Base-by-base conservation (phyloP, 352 stramenopile species). In the Pythium chondricola region DNA sequence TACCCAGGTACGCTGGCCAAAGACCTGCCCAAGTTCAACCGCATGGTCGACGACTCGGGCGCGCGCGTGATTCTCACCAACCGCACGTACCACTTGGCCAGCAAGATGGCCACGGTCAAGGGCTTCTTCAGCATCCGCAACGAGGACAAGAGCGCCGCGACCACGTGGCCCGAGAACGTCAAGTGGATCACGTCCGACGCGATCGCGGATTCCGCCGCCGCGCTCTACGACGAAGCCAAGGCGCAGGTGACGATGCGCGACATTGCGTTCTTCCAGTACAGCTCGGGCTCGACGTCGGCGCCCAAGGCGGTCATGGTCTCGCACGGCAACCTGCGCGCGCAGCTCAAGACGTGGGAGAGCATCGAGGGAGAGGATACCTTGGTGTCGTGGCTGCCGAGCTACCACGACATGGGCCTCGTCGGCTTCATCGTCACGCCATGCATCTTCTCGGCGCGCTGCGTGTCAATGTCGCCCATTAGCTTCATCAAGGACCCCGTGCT, bases 281-380 rank as follows among this genome's bases (percentile, higher is more conserved):
- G 71, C 31, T 88, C 74, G 0, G 81, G 81, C 13, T 90, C 78
- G 25, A 93, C 81, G 27, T 87, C 81, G 33, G 71, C 71, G 9
- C 81, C 81, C 4, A 93, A 93, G 58, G 78, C 76, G 25, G 76
- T 93, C 7, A 90, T 93, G 78, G 83, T 93, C 48, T 86, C 76
- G 36, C 81, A 93, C 44, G 69, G 75, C 16, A 93, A 93, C 52
- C 33, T 93, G 25, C 65, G 65, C 24, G 68, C 73, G 8, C 75
- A 92, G 47, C 46, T 92, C 22, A 79, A 85, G 63, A 88, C 76
- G 16, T 89, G 77, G 77, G 73, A 85, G 29, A 83, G 62, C 25
- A 86, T 89, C 29, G 27, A 64, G 17, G 48, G 61, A 2, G 63
- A 62, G 0, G 82, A 93, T 37, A 87, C 74, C 24, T 57, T 93